These are phyloP conservation scores for Rhododendron williamsianum DNA, from an alignment of 148 eudicot genomes.

Conservation along the genomic window DNA sequence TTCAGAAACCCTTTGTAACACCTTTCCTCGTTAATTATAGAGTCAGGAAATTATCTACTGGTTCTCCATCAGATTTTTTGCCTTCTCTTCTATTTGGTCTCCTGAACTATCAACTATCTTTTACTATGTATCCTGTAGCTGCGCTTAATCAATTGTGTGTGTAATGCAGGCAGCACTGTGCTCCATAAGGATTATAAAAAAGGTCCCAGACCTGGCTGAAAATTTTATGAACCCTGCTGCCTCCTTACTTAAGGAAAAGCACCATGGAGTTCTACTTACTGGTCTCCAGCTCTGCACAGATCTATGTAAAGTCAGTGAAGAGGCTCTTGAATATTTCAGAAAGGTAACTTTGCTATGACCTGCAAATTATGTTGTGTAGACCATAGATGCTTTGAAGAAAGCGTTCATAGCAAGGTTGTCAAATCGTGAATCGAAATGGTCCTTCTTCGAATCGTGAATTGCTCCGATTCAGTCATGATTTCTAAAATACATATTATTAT, in stretches of 20 bases:
- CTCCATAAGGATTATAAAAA: conserved; percentile 86
- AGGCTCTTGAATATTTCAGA: conserved; percentile 91
- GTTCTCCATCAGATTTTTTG: neutral
- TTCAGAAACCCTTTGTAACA: neutral
- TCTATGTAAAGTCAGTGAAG: conserved; percentile 70
- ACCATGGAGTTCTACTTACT: conserved; percentile 90
- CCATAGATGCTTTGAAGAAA: neutral
- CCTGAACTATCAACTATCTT: neutral
- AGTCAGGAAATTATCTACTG: neutral
- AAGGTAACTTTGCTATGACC: conserved; percentile 46
- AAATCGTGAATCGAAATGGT: neutral
- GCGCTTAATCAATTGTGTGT: conserved; percentile 5
- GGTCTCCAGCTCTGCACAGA: conserved; percentile 91
- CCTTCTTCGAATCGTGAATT: neutral
- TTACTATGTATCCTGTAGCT: neutral
- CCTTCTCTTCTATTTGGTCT: neutral
- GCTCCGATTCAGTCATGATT: neutral
- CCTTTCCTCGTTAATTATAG: neutral
- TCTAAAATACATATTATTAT: too few relatives aligned
- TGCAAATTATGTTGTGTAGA: neutral
- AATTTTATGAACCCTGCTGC: conserved; percentile 84
- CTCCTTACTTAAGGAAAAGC: conserved; percentile 87
- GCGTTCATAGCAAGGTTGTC: neutral
- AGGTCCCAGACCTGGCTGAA: conserved; percentile 98
- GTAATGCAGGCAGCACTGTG: conserved; percentile 88